Percentiles rank a stretch among this genome's conserved stretches.
These are phyloP conservation scores for Ophiostoma sp. DNA, from an alignment of 2,329 filamentous ascomycete genomes.

Conservation along the genomic window DNA sequence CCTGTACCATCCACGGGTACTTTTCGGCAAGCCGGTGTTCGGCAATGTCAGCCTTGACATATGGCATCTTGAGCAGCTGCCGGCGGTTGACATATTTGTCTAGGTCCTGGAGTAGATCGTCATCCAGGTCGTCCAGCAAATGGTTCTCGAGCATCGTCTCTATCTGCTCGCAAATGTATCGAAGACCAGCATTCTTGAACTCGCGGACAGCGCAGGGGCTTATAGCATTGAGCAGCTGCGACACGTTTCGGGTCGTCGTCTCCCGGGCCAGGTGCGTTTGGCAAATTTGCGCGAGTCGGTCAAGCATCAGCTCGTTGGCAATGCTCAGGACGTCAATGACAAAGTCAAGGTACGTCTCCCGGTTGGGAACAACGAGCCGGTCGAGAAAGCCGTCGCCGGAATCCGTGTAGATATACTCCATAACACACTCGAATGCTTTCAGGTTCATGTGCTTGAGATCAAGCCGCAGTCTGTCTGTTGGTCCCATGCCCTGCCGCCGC, in stretches of 20 bases:
- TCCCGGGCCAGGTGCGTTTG: conserved; percentile 78
- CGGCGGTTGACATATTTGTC: conserved; percentile 76
- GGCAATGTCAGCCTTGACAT: conserved; percentile 68
- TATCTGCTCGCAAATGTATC: conserved; percentile 87
- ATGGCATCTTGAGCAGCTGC: conserved; percentile 70
- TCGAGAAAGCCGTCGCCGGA: conserved; percentile 76
- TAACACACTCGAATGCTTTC: conserved; percentile 69
- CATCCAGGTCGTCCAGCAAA: conserved; percentile 77
- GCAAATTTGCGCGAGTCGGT: conserved; percentile 82
- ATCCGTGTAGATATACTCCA: conserved; percentile 80
- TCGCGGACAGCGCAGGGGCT: conserved; percentile 74
- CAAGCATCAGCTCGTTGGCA: conserved; percentile 92
- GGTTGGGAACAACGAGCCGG: conserved; percentile 59
- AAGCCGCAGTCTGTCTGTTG: conserved; percentile 41
- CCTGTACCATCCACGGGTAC: conserved; percentile 57
- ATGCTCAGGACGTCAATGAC: conserved; percentile 84
- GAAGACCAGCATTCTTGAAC: conserved; percentile 82
- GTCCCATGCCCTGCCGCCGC: conserved; percentile 47
- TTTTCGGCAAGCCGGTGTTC: conserved; percentile 61
- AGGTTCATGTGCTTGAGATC: conserved; percentile 77
- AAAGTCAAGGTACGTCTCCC: conserved; percentile 85
- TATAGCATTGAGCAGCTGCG: conserved; percentile 77
- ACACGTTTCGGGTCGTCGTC: conserved; percentile 80
- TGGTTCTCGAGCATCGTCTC: conserved; percentile 90
- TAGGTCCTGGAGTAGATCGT: conserved; percentile 73